These are phyloP conservation scores for Hemisphaericaspora xylanilytica DNA, from an alignment of 1,139 yeast genomes.

Conservation along the genomic window DNA sequence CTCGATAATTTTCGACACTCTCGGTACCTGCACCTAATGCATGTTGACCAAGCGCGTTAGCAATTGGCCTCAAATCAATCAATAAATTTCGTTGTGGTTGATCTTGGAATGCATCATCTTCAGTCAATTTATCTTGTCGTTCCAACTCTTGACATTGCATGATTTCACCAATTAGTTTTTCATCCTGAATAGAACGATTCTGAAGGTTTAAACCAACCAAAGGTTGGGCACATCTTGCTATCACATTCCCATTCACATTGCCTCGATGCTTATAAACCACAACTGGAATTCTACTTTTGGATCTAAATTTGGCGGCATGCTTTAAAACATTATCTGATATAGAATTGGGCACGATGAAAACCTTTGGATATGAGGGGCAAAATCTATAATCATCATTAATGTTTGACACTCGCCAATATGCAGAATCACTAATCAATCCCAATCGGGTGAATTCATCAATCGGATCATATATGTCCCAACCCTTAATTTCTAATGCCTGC, in stretches of 20 bases:
- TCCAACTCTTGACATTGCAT: slow-evolving; percentile 50
- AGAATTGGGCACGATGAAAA: slow-evolving; percentile 64
- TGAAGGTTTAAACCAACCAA: slow-evolving; percentile 82
- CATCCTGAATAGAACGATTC: slow-evolving; percentile 88
- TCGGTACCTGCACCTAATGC: slow-evolving; percentile 98
- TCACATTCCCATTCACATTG: slow-evolving; percentile 65
- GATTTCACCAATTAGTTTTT: slow-evolving; percentile 70
- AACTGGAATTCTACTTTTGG: slow-evolving; percentile 82
- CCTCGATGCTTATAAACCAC: slow-evolving; percentile 68
- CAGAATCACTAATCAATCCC: slow-evolving; percentile 35
- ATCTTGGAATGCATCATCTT: slow-evolving; percentile 19
- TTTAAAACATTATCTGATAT: slow-evolving; percentile 79
- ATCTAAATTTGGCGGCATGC: slow-evolving; percentile 82
- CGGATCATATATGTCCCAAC: slow-evolving; percentile 75
- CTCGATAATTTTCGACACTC: slow-evolving; percentile 78
- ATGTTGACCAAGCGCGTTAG: slow-evolving; percentile 95
- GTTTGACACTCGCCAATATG: slow-evolving; percentile 66
- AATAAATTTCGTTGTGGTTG: slow-evolving; percentile 62
- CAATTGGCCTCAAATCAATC: slow-evolving; percentile 87
- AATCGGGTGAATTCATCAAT: slow-evolving; percentile 65
- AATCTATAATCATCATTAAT: slow-evolving; percentile 66
- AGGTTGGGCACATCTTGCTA: slow-evolving; percentile 91
- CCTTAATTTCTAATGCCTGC: slow-evolving; percentile 51
- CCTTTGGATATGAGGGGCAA: slow-evolving; percentile 74
- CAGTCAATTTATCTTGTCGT: slow-evolving; percentile 18